Evolutionary conservation across 176 grass and related monocot species (phyloP).

Genomic region (Musa itinerans): DNA sequence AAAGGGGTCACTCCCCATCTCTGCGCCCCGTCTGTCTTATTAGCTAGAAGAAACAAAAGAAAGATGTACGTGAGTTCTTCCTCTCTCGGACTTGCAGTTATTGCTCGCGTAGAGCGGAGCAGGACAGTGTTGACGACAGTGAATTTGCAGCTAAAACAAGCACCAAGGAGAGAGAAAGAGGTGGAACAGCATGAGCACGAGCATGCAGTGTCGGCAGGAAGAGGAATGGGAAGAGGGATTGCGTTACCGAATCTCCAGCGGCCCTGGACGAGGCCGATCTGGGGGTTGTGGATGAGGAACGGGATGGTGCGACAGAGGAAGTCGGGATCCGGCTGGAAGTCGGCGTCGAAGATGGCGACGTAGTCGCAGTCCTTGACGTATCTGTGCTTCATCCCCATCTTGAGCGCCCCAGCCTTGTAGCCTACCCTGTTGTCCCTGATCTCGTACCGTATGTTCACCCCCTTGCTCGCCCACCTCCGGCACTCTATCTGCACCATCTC

Average conservation of each 20-base stretch:
- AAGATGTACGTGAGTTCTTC: no score
- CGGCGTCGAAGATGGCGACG: constrained; percentile 85
- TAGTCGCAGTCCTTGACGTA: constrained; percentile 66
- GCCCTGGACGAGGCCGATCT: constrained; percentile 70
- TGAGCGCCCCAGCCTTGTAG: constrained; percentile 90
- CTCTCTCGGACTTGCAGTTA: no score
- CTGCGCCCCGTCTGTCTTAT: no score
- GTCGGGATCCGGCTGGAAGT: constrained; percentile 84
- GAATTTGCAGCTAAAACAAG: no score
- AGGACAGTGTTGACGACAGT: no score
- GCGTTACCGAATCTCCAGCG: constrained; percentile 66
- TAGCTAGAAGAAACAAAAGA: no score
- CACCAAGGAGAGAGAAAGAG: no score
- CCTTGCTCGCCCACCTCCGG: constrained; percentile 60
- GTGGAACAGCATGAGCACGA: no score
- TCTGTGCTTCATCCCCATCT: constrained; percentile 63
- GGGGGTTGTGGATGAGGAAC: constrained; percentile 75
- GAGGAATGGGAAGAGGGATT: not conserved
- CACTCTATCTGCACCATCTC: constrained; percentile 58
- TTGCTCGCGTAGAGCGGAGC: no score
- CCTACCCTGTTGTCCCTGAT: constrained; percentile 53
- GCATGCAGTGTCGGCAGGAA: no score
- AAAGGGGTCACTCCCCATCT: no score
- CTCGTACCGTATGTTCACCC: constrained; percentile 74
- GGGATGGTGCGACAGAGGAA: constrained; percentile 62